Evolutionary conservation across 129 eudicot genomes (phyloP).

Genomic region (Deinandra increscens): DNA sequence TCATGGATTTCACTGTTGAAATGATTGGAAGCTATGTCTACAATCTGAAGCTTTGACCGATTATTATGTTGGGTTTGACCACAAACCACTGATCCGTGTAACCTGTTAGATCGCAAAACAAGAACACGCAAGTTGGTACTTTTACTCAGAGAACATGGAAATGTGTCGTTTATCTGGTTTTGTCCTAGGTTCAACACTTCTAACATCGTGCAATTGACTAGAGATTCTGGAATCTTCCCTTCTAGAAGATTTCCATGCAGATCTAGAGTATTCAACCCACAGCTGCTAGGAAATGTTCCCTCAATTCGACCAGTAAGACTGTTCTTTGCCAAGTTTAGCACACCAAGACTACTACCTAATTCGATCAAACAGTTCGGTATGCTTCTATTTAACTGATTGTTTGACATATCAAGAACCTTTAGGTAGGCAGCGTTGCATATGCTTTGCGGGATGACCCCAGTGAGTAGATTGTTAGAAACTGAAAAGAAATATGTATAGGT

Average conservation of each 20-base stretch:
- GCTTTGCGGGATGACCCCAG: constrained; percentile 40
- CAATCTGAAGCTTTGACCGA: constrained; percentile 44
- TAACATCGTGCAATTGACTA: constrained; percentile 32
- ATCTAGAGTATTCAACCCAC: constrained; percentile 43
- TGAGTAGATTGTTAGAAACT: constrained; percentile 37
- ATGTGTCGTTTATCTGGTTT: constrained; percentile 33
- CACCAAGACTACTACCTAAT: constrained; percentile 1
- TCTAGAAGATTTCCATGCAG: constrained; percentile 26
- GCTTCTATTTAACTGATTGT: constrained; percentile 28
- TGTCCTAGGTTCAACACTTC: constrained; percentile 38
- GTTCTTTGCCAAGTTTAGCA: constrained; percentile 39
- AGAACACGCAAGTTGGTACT: constrained; percentile 34
- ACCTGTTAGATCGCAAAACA: constrained; percentile 33
- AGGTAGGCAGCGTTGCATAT: constrained; percentile 40
- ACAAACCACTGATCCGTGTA: constrained; percentile 25
- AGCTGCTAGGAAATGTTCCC: constrained; percentile 24
- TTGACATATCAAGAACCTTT: constrained; percentile 40
- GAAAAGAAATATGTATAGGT: constrained; percentile 21
- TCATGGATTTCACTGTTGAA: constrained; percentile 19
- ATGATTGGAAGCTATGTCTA: constrained; percentile 36
- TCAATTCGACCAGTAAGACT: constrained; percentile 33
- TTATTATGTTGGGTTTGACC: not conserved
- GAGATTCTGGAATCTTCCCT: constrained; percentile 37
- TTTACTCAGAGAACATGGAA: constrained; percentile 29
- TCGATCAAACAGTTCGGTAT: constrained; percentile 44